Base-by-base conservation (phyloP, 805 yeast genomes). In the Candida pini region DNA sequence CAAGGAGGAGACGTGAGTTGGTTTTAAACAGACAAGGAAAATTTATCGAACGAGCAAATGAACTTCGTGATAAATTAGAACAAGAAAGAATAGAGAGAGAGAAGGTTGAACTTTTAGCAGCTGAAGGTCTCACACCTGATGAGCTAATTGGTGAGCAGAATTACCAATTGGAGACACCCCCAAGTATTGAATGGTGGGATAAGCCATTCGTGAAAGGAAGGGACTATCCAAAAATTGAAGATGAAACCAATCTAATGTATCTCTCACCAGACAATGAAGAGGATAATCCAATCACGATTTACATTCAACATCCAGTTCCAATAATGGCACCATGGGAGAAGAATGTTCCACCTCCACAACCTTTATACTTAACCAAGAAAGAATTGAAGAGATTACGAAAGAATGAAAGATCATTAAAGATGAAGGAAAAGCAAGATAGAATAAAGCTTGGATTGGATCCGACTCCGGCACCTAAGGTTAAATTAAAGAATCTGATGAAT, bases 171-270 rank as follows among this genome's bases (percentile, higher is more conserved):
- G 53, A 50, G 0, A 50, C 40, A 14, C 88, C 89, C 1, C 95
- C 95, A 0, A 41, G 38, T 2, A 58, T 78, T 2, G 96, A 88
- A 56, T 87, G 96, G 96, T 90, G 97, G 97, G 96, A 90, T 59
- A 54, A 59, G 35, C 75, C 75, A 2, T 72, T 75, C 31, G 45
- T 82, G 2, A 54, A 54, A 26, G 47, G 44, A 9, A 56, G 57
- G 3, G 51, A 51, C 26, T 69, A 73, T 44, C 53, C 53, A 2
- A 49, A 62, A 26, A 38, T 66, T n/a, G 49, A 56, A 5, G 62
- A 60, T 9, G 41, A 33, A 1, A 33, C 43, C 2, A 44, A 49
- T 10, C 33, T 60, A 1, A 56, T 62, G 9, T 62, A 64, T 32
- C 60, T 60, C 24, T 64, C 53, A n/a, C 45, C 44, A n/a, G 56